Base-by-base conservation (phyloP, 257 asterid genomes). In the Thymus mandschuricus region DNA sequence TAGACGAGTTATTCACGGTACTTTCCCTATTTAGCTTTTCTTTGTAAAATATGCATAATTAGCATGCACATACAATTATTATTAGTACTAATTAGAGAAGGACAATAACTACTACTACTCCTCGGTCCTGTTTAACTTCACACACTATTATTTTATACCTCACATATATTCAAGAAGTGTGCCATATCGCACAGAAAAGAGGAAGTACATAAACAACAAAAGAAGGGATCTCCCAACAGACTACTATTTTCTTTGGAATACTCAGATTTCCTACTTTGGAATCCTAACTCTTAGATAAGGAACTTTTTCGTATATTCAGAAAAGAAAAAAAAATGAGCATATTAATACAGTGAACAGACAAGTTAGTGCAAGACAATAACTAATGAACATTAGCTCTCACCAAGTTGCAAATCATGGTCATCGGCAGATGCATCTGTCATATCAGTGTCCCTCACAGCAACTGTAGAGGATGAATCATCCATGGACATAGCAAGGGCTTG, bases 401-500 rank as follows among this genome's bases (percentile, higher is more conserved):
- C 98, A 60, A 87, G 97, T 77, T 88, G 94, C 78, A 95, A 78
- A 81, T 95, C 99, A 66, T 92, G 97, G 84, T 95, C 97, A 74
- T 86, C 99, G 33, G 94, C 82, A 74, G 96, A 90, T 60, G 93
- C 96, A 83, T 95, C 99, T 41, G 98, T 75, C 98, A 95, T 95
- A 78, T 95, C 96, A 58, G 89, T 86, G 73, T 95, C 99, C 74
- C 87, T 87, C 71, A 83, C 84, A 79, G 87, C 84, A 69, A 73
- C 84, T 58, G 81, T 84, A 56, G 96, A 78, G 31, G 98, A 78
- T 66, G 96, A 64, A 68, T 89, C 97, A 77, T 92, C 96, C 98
- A 95, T 92, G 34, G 99, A 95, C 98, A 95, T 95, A 29, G 98
- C 98, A 72, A 95, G 95, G 58, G 99, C 98, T 78, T 89, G 97